Evolutionary conservation across 805 yeast species (phyloP).

Genomic region (Yamadazyma akitaensis): DNA sequence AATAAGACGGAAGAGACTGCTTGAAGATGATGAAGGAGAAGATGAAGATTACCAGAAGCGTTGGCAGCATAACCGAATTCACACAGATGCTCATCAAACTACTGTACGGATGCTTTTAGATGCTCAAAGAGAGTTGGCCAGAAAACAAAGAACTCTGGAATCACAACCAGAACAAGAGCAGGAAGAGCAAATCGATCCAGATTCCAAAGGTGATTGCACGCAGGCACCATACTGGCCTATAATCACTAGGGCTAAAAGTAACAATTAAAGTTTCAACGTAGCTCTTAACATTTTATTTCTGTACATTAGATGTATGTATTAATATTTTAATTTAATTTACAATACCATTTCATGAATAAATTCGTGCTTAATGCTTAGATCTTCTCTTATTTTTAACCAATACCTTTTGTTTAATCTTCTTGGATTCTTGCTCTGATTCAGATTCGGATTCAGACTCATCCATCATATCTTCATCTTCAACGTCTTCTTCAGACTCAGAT

Average conservation of each 20-base stretch:
- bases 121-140: slow-evolving; percentile 10
- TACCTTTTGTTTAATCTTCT: slow-evolving; percentile 49
- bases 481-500: slow-evolving; percentile 45
- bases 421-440: slow-evolving; percentile 32
- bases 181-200: background rate
- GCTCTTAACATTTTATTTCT: background rate
- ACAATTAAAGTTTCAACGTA: background rate
- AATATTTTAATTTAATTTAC: slow-evolving; percentile 8
- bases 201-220: background rate
- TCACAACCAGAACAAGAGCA: slow-evolving; percentile 1
- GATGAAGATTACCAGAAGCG: slow-evolving; percentile 5
- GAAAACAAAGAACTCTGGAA: background rate
- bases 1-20: slow-evolving; percentile 1
- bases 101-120: slow-evolving; percentile 14
- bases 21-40: slow-evolving; percentile 3
- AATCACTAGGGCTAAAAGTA: background rate
- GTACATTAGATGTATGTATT: slow-evolving; percentile 1
- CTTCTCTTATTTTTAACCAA: slow-evolving; percentile 55
- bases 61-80: slow-evolving; percentile 13
- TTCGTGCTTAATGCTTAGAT: slow-evolving; percentile 11
- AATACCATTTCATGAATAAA: slow-evolving; percentile 9
- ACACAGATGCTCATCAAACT: slow-evolving; percentile 10
- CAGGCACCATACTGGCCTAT: slow-evolving; percentile 16
- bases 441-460: slow-evolving; percentile 44
- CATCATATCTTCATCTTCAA: slow-evolving; percentile 28